These are phyloP conservation scores for Termitomyces sp. DNA, from an alignment of 768 basidiomycete genomes.

Conservation along the genomic window DNA sequence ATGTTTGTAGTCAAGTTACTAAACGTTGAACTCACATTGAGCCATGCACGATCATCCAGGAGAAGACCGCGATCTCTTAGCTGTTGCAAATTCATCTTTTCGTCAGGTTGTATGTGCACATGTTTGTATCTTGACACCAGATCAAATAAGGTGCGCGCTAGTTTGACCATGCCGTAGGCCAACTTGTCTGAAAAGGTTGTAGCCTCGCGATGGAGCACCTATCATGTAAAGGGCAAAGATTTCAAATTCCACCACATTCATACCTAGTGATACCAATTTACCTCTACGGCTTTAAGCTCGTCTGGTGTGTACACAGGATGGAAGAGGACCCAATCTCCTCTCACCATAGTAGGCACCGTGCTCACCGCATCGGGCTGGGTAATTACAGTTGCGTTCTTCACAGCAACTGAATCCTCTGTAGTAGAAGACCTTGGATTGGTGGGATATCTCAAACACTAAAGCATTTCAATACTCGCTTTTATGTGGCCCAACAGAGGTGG, in stretches of 20 bases:
- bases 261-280: slow-evolving; percentile 20
- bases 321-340: slow-evolving; percentile 87
- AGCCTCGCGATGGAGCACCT: slow-evolving; percentile 69
- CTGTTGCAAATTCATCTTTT: slow-evolving; percentile 65
- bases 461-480: slow-evolving; percentile 11
- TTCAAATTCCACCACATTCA: background rate
- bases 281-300: slow-evolving; percentile 71
- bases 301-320: slow-evolving; percentile 85
- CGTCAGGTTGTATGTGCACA: slow-evolving; percentile 52
- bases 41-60: slow-evolving; percentile 73
- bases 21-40: slow-evolving; percentile 41
- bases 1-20: background rate
- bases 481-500: slow-evolving; percentile 15
- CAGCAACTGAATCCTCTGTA: slow-evolving; percentile 12
- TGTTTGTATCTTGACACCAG: slow-evolving; percentile 83
- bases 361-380: slow-evolving; percentile 42
- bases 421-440: background rate
- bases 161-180: slow-evolving; percentile 56
- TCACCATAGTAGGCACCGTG: slow-evolving; percentile 49
- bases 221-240: background rate
- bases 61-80: slow-evolving; percentile 71
- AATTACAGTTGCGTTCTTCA: slow-evolving; percentile 20
- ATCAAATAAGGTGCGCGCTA: slow-evolving; percentile 70
- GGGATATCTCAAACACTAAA: background rate
- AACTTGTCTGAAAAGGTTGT: slow-evolving; percentile 69